Evolutionary conservation across 2,329 filamentous ascomycete species (phyloP).

Genomic region (Ascochyta rabiei): DNA sequence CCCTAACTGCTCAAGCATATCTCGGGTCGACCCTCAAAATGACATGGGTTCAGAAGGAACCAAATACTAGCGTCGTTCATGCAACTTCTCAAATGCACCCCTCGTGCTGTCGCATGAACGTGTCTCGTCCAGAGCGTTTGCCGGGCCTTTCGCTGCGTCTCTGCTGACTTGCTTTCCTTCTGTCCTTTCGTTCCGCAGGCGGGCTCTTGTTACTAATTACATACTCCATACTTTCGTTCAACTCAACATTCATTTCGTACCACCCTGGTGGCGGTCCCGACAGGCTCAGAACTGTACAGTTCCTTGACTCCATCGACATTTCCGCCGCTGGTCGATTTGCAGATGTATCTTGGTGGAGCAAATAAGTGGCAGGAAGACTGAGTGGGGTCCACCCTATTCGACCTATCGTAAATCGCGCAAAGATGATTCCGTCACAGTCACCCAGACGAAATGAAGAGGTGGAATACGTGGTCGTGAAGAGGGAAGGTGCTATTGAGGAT

Average conservation of each 20-base stretch:
- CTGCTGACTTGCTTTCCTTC: slow-evolving; percentile 41
- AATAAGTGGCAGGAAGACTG: slow-evolving; percentile 44
- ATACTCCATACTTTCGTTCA: slow-evolving; percentile 40
- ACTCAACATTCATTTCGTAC: slow-evolving; percentile 29
- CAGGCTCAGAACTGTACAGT: slow-evolving; percentile 39
- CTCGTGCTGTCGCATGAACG: slow-evolving; percentile 40
- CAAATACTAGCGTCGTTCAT: slow-evolving; percentile 46
- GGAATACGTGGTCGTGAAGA: slow-evolving; percentile 40
- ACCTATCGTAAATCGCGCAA: slow-evolving; percentile 29
- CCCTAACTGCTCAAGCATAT: slow-evolving; percentile 24
- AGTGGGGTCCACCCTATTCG: slow-evolving; percentile 35
- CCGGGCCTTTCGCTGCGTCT: slow-evolving; percentile 42
- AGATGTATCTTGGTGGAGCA: slow-evolving; percentile 44
- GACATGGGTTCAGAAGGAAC: slow-evolving; percentile 43
- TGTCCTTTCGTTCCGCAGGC: slow-evolving; percentile 47
- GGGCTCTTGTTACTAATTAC: slow-evolving; percentile 44
- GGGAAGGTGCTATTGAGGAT: slow-evolving; percentile 22
- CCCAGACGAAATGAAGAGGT: slow-evolving; percentile 28
- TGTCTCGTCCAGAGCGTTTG: slow-evolving; percentile 45
- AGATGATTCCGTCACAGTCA: slow-evolving; percentile 38
- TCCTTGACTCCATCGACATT: slow-evolving; percentile 3
- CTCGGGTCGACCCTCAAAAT: slow-evolving; percentile 42
- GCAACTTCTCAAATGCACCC: slow-evolving; percentile 45
- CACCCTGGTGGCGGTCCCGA: slow-evolving; percentile 41
- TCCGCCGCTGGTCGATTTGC: slow-evolving; percentile 33